Evolutionary conservation across 2,329 filamentous ascomycete genomes (phyloP).

Genomic region (Trichoderma cornu-damae): DNA sequence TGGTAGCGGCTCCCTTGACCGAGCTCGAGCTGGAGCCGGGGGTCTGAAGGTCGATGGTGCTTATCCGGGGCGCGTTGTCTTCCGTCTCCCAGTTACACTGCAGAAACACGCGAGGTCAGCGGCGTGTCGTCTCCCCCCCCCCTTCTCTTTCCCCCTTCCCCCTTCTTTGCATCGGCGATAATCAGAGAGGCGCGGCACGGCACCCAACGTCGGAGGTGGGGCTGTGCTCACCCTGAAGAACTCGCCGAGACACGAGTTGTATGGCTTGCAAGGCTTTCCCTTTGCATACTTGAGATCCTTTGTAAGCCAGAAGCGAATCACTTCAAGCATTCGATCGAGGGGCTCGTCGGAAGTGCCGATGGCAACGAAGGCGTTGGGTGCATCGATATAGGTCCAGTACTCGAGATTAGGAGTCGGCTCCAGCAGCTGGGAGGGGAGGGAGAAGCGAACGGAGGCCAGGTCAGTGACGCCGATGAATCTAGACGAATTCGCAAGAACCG

Average conservation of each 20-base stretch:
- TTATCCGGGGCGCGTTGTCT: slow-evolving; percentile 65
- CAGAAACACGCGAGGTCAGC: slow-evolving; percentile 7
- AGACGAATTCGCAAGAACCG: slow-evolving; percentile 19
- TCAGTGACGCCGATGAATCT: slow-evolving; percentile 96
- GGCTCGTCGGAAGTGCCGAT: slow-evolving; percentile 87
- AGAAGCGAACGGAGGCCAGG: slow-evolving; percentile 93
- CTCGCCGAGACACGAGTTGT: slow-evolving; percentile 94
- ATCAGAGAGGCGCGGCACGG: background rate
- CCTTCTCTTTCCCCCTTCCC: no score
- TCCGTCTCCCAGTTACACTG: slow-evolving; percentile 95
- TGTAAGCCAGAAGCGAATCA: slow-evolving; percentile 95
- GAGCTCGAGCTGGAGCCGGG: slow-evolving; percentile 31
- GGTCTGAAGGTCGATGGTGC: slow-evolving; percentile 39
- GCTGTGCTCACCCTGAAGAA: slow-evolving; percentile 75
- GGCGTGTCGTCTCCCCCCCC: no score
- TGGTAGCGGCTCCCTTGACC: slow-evolving; percentile 43
- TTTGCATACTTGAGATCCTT: slow-evolving; percentile 99
- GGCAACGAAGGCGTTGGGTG: slow-evolving; percentile 79
- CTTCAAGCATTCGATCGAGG: slow-evolving; percentile 89
- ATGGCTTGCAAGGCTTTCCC: slow-evolving; percentile 97
- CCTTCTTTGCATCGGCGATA: background rate
- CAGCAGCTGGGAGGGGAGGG: slow-evolving; percentile 87
- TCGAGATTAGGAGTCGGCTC: slow-evolving; percentile 96
- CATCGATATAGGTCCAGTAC: slow-evolving; percentile 98
- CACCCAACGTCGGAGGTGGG: background rate